Conservation (phyloP, 805 yeast genomes). For the Teunomyces cretensis region DNA sequence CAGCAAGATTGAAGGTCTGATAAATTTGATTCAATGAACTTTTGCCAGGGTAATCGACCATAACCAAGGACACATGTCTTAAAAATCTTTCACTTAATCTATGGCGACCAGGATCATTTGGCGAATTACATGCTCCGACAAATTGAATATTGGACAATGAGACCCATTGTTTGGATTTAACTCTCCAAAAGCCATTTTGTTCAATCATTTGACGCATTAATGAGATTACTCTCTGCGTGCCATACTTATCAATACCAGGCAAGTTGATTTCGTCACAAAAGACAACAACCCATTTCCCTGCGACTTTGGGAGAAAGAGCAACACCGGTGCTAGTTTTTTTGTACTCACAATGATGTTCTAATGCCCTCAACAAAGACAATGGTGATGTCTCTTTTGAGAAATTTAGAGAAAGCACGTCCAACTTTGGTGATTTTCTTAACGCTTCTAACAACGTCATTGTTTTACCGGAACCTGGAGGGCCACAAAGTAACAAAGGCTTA, state of each 20-base stretch:
- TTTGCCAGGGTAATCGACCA: slow-evolving; percentile 76
- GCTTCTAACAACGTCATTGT: slow-evolving; percentile 85
- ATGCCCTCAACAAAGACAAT: slow-evolving; percentile 52
- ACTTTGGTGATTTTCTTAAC: slow-evolving; percentile 53
- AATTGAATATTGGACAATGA: slow-evolving; percentile 62
- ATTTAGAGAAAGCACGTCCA: slow-evolving; percentile 67
- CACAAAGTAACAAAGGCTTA: slow-evolving; percentile 71
- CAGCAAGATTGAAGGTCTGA: slow-evolving; percentile 51
- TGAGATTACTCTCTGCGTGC: slow-evolving; percentile 69
- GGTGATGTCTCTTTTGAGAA: slow-evolving; percentile 82
- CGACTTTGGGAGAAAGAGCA: slow-evolving; percentile 54
- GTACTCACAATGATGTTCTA: slow-evolving; percentile 74
- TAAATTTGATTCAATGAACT: slow-evolving; percentile 69
- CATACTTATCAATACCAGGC: slow-evolving; percentile 69
- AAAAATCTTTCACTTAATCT: slow-evolving; percentile 58
- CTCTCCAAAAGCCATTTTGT: slow-evolving; percentile 74
- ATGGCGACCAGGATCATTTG: slow-evolving; percentile 75
- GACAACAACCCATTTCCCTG: slow-evolving; percentile 71
- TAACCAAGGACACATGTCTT: slow-evolving; percentile 62
- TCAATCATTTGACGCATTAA: slow-evolving; percentile 76
- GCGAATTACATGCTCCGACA: slow-evolving; percentile 96
- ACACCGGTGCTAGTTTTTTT: slow-evolving; percentile 51
- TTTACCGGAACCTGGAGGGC: slow-evolving; percentile 97
- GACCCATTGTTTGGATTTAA: slow-evolving; percentile 64
- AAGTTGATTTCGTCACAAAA: slow-evolving; percentile 92